A percentile compares a stretch with the other conserved stretches of the same genome.
phyloP scores from a whole-genome alignment of 106 monocot genomes.

The Dendrobium nobile region DNA sequence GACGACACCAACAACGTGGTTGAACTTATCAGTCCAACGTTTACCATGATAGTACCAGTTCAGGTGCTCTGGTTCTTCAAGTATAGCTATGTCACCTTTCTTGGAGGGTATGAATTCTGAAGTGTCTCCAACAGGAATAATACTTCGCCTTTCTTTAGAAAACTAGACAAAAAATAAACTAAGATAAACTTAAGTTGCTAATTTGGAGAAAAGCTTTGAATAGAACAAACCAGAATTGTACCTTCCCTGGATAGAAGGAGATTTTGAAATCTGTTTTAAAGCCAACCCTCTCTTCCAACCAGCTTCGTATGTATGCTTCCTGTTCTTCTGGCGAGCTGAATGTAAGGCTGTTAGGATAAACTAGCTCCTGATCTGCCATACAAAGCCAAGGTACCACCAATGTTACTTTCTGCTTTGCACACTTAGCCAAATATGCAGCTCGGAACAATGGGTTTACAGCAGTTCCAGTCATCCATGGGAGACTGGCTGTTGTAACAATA shows the following conservation, averaged over 20 bases:
- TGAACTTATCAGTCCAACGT: slow-evolving; percentile 98
- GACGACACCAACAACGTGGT: slow-evolving; percentile 90
- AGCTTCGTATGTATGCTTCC: slow-evolving; percentile 82
- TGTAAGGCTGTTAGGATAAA: slow-evolving; percentile 76
- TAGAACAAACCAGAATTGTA: slow-evolving; percentile 14
- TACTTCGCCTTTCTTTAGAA: slow-evolving; percentile 87
- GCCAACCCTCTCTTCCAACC: slow-evolving; percentile 86
- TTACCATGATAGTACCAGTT: slow-evolving; percentile 99
- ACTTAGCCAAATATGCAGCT: slow-evolving; percentile 81
- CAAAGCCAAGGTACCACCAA: slow-evolving; percentile 94
- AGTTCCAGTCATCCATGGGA: slow-evolving; percentile 99
- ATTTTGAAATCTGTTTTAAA: slow-evolving; percentile 93
- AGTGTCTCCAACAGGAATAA: slow-evolving; percentile 95
- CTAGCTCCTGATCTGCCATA: slow-evolving; percentile 87
- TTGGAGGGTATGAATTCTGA: slow-evolving; percentile 80
- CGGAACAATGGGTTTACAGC: slow-evolving; percentile 96
- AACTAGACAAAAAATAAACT: slow-evolving; percentile 42
- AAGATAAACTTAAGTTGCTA: background rate
- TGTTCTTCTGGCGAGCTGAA: slow-evolving; percentile 89
- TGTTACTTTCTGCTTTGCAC: slow-evolving; percentile 81
- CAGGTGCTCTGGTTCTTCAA: slow-evolving; percentile 98
- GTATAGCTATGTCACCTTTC: slow-evolving; percentile 95
- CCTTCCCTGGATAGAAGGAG: slow-evolving; percentile 99
- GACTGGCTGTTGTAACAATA: slow-evolving; percentile 94
- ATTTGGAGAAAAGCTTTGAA: background rate